Conservation (phyloP, 805 yeast genomes). For the Candida chilensis region DNA sequence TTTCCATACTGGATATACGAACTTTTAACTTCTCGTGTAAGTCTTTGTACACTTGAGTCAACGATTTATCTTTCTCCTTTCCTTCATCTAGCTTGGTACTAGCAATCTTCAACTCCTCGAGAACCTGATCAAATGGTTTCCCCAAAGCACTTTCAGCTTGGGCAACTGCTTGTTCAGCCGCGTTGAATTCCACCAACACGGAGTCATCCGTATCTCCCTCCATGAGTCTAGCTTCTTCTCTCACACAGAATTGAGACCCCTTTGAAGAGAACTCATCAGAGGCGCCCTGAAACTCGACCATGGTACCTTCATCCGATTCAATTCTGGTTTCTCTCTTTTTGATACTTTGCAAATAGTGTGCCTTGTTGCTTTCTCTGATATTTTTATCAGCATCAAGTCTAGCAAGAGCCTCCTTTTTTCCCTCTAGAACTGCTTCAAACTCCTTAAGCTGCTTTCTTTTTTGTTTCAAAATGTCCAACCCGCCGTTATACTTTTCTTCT, state of each 20-base stretch:
- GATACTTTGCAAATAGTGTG: slow-evolving; percentile 3
- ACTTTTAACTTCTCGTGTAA: slow-evolving; percentile 5
- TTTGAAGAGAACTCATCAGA: slow-evolving; percentile 4
- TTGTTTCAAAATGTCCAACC: slow-evolving; percentile 9
- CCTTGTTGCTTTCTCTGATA: slow-evolving; percentile 9
- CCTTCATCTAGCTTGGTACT: slow-evolving; percentile 34
- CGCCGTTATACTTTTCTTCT: slow-evolving; percentile 3
- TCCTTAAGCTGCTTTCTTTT: slow-evolving; percentile 7
- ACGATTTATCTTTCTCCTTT: slow-evolving; percentile 22
- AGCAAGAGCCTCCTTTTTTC: slow-evolving; percentile 6
- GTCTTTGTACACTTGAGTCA: background rate
- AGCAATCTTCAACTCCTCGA: slow-evolving; percentile 32
- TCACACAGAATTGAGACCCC: slow-evolving; percentile 33
- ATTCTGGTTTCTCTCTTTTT: slow-evolving; percentile 4
- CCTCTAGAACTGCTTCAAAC: slow-evolving; percentile 5
- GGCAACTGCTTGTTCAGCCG: slow-evolving; percentile 34
- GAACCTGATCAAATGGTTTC: slow-evolving; percentile 45
- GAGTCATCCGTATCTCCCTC: slow-evolving; percentile 34
- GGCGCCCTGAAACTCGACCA: slow-evolving; percentile 6
- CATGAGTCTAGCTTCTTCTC: slow-evolving; percentile 31
- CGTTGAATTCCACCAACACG: slow-evolving; percentile 38
- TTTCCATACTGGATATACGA: slow-evolving; percentile 19
- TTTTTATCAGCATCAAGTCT: slow-evolving; percentile 9
- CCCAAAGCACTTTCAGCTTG: slow-evolving; percentile 48
- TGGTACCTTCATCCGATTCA: slow-evolving; percentile 6